phyloP scores from a whole-genome alignment of 2,329 filamentous ascomycete genomes.

The Tolypocladium cylindrosporum region DNA sequence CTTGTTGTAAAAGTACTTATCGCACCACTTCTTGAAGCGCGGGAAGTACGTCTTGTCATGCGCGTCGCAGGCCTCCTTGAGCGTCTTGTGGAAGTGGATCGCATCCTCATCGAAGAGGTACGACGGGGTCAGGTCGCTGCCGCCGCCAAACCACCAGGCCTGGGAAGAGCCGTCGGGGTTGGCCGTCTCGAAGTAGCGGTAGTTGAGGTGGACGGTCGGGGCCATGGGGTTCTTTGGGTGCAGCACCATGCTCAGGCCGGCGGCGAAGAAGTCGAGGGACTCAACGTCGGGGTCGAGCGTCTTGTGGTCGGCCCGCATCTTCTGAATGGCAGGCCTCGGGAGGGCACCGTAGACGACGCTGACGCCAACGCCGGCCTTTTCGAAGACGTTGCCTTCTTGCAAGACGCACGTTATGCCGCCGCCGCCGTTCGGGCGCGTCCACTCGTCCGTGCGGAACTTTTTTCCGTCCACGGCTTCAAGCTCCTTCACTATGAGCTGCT shows the following conservation, averaged over 20 bases:
- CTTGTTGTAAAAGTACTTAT: conserved; percentile 92
- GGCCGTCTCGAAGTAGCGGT: conserved; percentile 95
- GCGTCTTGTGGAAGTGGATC: conserved; percentile 88
- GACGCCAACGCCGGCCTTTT: conserved; percentile 94
- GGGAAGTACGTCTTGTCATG: conserved; percentile 90
- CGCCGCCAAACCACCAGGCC: conserved; percentile 97
- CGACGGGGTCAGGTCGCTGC: conserved; percentile 82
- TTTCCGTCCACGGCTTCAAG: conserved; percentile 77
- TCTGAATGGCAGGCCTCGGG: conserved; percentile 75
- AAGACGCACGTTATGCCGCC: conserved; percentile 91
- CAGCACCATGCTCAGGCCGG: conserved; percentile 83
- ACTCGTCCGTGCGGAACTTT: conserved; percentile 74
- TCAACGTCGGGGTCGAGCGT: conserved; percentile 71
- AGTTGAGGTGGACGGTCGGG: conserved; percentile 95
- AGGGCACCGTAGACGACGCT: conserved; percentile 90
- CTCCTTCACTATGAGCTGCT: conserved; percentile 74
- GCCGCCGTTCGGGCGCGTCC: conserved; percentile 79
- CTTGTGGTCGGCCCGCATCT: conserved; percentile 94
- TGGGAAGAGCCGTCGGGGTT: conserved; percentile 71
- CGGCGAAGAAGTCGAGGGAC: conserved; percentile 87
- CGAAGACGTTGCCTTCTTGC: conserved; percentile 93
- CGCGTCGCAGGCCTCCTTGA: conserved; percentile 87
- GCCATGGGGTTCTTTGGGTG: conserved; percentile 95
- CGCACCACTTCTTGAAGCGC: conserved; percentile 96
- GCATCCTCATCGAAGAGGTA: conserved; percentile 97